Percentiles rank a stretch among this genome's conserved stretches.
Conservation (phyloP, 441 rosid species). For the Dalechampia spathulata region DNA sequence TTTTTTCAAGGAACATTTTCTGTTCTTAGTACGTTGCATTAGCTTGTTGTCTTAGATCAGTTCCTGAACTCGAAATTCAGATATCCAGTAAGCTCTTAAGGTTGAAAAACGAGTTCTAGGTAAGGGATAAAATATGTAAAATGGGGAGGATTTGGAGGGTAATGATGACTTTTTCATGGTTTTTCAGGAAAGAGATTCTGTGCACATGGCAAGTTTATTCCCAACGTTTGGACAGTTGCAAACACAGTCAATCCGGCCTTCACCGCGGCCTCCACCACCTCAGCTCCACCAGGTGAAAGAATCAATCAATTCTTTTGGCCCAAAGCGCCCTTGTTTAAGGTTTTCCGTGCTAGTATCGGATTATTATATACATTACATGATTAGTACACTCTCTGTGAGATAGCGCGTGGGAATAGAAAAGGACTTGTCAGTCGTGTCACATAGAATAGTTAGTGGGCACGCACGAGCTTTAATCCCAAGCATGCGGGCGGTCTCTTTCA, state of each 20-base stretch:
- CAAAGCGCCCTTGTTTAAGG: conserved; percentile 16
- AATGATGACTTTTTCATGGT: conserved; percentile 6
- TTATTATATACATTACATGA: no score
- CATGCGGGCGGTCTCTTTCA: conserved; percentile 21
- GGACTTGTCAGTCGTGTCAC: not conserved
- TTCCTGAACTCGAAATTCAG: no score
- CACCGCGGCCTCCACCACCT: conserved; percentile 28
- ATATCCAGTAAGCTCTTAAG: no score
- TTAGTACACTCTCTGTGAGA: conserved; percentile 10
- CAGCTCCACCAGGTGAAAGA: conserved; percentile 40
- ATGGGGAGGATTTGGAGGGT: not conserved
- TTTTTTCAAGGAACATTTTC: no score
- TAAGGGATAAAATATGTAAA: not conserved
- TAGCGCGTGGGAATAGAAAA: conserved; percentile 4
- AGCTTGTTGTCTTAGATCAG: no score
- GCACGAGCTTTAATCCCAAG: conserved; percentile 6
- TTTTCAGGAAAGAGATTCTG: conserved; percentile 48
- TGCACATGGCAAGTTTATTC: conserved; percentile 49
- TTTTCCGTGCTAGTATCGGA: no score
- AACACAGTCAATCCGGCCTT: conserved; percentile 33
- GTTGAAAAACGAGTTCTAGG: no score
- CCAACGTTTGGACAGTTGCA: conserved; percentile 57
- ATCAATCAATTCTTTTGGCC: not conserved
- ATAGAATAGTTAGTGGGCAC: conserved; percentile 11
- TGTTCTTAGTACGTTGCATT: no score